Evolutionary conservation across 2,329 filamentous ascomycete genomes (phyloP), one percentile per base, ranked within the genome.

Genomic region (Paecilomyces sp.): DNA sequence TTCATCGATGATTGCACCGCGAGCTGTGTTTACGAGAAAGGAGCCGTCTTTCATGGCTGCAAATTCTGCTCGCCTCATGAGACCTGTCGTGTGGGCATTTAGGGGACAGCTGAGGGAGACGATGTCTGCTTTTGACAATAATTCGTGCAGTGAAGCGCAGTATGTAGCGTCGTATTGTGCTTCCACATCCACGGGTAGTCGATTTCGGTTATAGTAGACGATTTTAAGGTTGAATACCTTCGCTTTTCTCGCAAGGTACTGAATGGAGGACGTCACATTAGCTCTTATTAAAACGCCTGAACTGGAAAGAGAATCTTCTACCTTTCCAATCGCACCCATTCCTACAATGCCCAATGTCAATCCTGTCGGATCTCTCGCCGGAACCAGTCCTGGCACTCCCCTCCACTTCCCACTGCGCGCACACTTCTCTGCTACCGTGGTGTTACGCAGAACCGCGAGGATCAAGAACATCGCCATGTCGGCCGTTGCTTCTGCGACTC

Each of bases 401-500:
- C 72, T 74, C 77, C 78, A 82, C 0, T 61, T 65, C 0, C 78
- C 79, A 0, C 66, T 62, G 1, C 75, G 67, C 0, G 72, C 65
- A 11, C 67, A 70, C 54, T 68, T 74, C 63, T 81, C 77, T 2
- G 74, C 74, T 0, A 69, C 65, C 3, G 66, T 74, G 0, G 79
- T 75, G 60, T 84, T 79, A 56, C 81, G 77, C 22, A 84, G 64
- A 0, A 77, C 67, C 1, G 77, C 79, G 57, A 80, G 75, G 54
- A 73, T 77, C 60, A 79, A 69, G 65, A 80, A 80, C n/a, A 81
- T 71, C 9, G 81, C 77, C 75, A 81, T 79, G 52, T 81, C 79
- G 0, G 80, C 79, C 0, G 79, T 82, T 1, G 82, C 80, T 59
- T 85, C 79, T 0, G 81, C 77, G 0, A 81, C 81, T 0, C 81